Evolutionary conservation across 306 rosid genomes (phyloP), one percentile per base, ranked within the genome.

Genomic region (Rosa multiflora): DNA sequence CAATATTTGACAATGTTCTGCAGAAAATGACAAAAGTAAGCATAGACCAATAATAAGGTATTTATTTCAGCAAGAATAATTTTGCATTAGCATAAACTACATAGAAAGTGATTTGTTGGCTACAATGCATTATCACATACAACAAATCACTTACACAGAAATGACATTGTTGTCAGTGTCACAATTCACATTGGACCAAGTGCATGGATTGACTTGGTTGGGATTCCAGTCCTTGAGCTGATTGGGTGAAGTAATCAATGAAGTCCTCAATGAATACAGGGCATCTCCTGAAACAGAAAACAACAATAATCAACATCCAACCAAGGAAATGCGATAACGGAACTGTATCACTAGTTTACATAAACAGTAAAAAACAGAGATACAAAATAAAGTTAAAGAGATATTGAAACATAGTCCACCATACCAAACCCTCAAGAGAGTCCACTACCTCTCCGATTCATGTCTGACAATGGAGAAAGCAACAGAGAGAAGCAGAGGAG

Each of bases 191-290:
- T 82, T 89, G 74, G 97, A 80, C 99, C 99, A 96, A 62, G 98
- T 91, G 86, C 99, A 96, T 44, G 99, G 99, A 74, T 93, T 91
- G 44, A 96, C 99, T 93, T 88, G 96, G 86, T 91, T 87, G 64
- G 61, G 84, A 70, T 89, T 93, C 99, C 99, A 96, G 85, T 93
- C 98, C 73, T 68, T 78, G 83, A 96, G 99, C 84, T 90, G 94
- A 79, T 42, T 40, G 48, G 73, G 47, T 66, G 98, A 87, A 76
- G 91, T 91, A 84, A 89, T 90, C 86, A 96, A 75, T 10, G 94
- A 84, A 11, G 0, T 3, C 81, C 37, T 91, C 89, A 96, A 83
- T 48, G 91, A 86, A 89, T 0, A 83, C 49, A 96, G 90, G 10
- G 97, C 99, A 82, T 91, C 96, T 78, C 98, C 99, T 96, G 91